Evolutionary conservation across 225 moss, liverwort and hornwort genomes (phyloP), one percentile per base, ranked within the genome.

Genomic region (Straminergon stramineum): DNA sequence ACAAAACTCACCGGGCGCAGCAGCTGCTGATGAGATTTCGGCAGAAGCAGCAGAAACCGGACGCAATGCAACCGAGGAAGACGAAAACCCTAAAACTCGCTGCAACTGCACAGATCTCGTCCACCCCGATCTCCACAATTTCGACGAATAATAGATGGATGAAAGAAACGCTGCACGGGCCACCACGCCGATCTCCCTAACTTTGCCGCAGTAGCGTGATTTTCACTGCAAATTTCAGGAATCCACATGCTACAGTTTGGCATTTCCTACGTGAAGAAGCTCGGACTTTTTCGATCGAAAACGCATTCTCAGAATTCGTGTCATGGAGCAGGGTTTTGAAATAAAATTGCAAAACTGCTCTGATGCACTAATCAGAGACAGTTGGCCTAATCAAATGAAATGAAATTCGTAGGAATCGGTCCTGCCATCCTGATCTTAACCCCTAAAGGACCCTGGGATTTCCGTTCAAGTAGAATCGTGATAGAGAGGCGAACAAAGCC

Each of bases 81-180:
- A 76, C 15, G 91, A 88, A 43, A 92, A 91, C 39, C 86, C 88
- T 60, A 91, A 64, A 62, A 35, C 80, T 34, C 81, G 91, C 60
- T 73, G 89, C 77, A 89, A n/a, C 73, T 90, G 92, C 68, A 28
- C n/a, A n/a, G 85, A 57, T 35, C 75, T 52, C 89, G 81, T 27
- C 69, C 84, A 39, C 45, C 64, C 37, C 43, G 60, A 79, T 77
- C 92, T 81, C 86, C 85, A 85, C 55, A 81, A 71, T 41, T 57
- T 91, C 60, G 89, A 84, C 85, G 92, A 48, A 48, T 48, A 48
- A 9, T 48, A 48, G 48, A 48, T 48, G 48, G 48, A 48, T 48
- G 48, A 9, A 48, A 48, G 48, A 48, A 48, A 48, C 48, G 48
- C 48, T 48, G 48, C 48, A 48, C 48, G 48, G 48, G 48, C 48